Base-by-base conservation (phyloP, 371 early-diverging fungal species). In the Actinomortierella wolfii region DNA sequence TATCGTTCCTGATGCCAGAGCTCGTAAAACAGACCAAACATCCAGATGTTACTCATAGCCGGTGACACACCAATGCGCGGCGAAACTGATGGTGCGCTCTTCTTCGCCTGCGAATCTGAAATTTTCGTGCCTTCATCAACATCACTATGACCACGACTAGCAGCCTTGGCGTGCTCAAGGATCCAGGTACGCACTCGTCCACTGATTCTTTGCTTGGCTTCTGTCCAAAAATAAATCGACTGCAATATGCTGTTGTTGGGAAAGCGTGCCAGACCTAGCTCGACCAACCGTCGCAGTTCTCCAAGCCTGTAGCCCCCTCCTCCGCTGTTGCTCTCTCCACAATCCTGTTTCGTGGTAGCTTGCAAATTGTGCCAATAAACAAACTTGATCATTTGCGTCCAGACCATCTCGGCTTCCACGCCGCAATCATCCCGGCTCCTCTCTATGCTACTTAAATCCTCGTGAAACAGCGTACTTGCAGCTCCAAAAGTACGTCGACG, bases 141-240 rank as follows among this genome's bases (percentile, higher is more conserved):
- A 54, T 18, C 54, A 18, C 29, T 14, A 20, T 11, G 5, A 13
- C 29, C 23, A 18, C n/a, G n/a, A 70, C 78, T n/a, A n/a, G n/a
- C n/a, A n/a, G n/a, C n/a, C 44, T 44, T 44, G 44, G 15, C 44
- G 44, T 41, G 41, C 11, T 82, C 82, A 50, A 86, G 60, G 2
- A 82, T 61, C 71, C 71, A 67, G 7, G 78, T 67, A 24, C 87
- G 66, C 1, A 92, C 86, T n/a, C 89, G 79, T 45, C 84, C 86
- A 51, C 88, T 81, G 21, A 89, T 77, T 67, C 86, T 84, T 21
- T 84, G 85, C 56, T 83, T 77, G 18, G 83, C 79, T 56, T 92
- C 92, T 45, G 87, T 86, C 85, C 85, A 86, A 14, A 85, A 81
- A 64, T 82, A 89, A 50, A 88, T 48, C 1, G 78, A 69, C 42